Percentiles rank a stretch among this genome's conserved stretches.
Evolutionary conservation across 441 rosid species (phyloP).

Genomic region (Pelargonium australe): DNA sequence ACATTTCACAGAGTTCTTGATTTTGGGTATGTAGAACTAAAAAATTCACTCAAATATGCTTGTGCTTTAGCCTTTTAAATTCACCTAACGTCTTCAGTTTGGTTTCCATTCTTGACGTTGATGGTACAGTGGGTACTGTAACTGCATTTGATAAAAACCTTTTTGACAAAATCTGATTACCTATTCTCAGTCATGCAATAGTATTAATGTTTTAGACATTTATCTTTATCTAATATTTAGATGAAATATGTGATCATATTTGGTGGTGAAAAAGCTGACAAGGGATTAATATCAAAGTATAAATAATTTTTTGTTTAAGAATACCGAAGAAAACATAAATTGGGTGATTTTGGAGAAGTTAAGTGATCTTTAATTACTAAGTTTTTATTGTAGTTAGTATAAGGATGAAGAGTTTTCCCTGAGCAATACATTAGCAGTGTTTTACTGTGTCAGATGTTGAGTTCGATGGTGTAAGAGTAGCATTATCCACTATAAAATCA

Average conservation of each 20-base stretch:
- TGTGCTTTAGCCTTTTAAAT: constrained; percentile 5
- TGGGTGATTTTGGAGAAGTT: too few species aligned
- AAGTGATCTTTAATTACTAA: too few species aligned
- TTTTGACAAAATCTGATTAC: background rate
- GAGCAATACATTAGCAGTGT: too few species aligned
- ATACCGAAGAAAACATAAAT: too few species aligned
- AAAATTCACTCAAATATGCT: constrained; percentile 10
- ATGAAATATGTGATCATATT: background rate
- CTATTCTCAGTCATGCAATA: background rate
- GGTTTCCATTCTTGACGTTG: constrained; percentile 7
- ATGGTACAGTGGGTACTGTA: background rate
- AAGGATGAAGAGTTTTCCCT: too few species aligned
- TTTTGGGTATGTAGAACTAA: constrained; percentile 37
- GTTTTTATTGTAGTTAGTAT: too few species aligned
- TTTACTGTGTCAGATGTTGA: too few species aligned
- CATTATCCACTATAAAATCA: too few species aligned
- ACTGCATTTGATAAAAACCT: background rate
- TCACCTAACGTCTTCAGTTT: background rate
- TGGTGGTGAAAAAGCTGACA: too few species aligned
- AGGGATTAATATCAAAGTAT: too few species aligned
- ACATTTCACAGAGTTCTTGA: constrained; percentile 67
- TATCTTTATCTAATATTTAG: background rate
- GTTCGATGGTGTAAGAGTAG: too few species aligned
- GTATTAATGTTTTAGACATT: background rate
- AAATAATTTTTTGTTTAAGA: too few species aligned